A percentile compares a stretch with the other conserved stretches of the same genome.
Conservation (phyloP, 257 asterid genomes). For the Scutellaria barbata region DNA sequence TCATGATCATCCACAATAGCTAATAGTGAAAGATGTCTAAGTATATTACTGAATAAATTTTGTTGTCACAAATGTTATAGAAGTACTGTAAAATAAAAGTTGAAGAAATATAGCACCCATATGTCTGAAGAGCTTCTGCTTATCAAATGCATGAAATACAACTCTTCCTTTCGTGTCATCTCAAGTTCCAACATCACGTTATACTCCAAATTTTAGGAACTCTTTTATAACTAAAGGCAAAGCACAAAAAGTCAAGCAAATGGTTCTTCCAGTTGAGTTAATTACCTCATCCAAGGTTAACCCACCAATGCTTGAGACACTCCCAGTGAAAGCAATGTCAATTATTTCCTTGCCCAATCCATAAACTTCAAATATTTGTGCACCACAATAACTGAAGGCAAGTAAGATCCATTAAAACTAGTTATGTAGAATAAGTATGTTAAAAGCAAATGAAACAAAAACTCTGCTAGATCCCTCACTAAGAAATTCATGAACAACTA, state of each 20-base stretch:
- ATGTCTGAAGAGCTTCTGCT: too few species aligned
- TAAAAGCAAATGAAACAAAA: slow-evolving; percentile 25
- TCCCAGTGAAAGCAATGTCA: slow-evolving; percentile 89
- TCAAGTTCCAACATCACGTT: neutral
- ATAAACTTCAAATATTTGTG: slow-evolving; percentile 96
- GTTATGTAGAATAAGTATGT: slow-evolving; percentile 23
- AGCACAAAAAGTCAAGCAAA: slow-evolving; percentile 30
- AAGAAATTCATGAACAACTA: slow-evolving; percentile 24
- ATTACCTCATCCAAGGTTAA: slow-evolving; percentile 95
- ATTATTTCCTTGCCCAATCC: slow-evolving; percentile 88
- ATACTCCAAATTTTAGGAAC: neutral
- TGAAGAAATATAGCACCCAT: too few species aligned
- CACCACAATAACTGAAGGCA: slow-evolving; percentile 87
- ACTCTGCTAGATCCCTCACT: slow-evolving; percentile 13
- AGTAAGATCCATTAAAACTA: slow-evolving; percentile 39
- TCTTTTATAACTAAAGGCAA: neutral
- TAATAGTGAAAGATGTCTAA: too few species aligned
- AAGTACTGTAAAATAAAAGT: too few species aligned
- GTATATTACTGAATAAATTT: too few species aligned
- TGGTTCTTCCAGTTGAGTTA: slow-evolving; percentile 24
- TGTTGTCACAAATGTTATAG: too few species aligned
- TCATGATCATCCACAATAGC: neutral
- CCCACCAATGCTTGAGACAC: slow-evolving; percentile 91
- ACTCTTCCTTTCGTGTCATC: neutral
- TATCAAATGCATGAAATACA: neutral